Conservation (phyloP, 2,329 filamentous ascomycete species). For the Colletotrichum destructivum region DNA sequence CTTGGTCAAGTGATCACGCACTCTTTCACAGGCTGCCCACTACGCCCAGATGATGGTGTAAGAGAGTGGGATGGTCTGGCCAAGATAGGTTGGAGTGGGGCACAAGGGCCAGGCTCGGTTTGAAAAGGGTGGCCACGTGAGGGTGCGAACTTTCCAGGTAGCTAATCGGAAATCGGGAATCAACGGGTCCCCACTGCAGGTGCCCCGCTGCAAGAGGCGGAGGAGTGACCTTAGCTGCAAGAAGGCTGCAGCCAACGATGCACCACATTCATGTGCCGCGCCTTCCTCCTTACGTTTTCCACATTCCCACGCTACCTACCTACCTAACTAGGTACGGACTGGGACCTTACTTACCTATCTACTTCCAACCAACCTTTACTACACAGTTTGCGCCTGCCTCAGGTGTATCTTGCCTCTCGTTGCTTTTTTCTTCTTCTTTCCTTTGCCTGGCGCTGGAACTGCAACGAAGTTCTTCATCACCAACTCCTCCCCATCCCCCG, state of each 20-base stretch:
- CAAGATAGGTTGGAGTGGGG: constrained; percentile 32
- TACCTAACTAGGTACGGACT: too few relatives aligned
- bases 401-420: constrained; percentile 1
- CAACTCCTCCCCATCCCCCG: constrained; percentile 7
- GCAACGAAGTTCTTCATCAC: constrained; percentile 4
- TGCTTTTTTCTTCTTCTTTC: constrained; percentile 6
- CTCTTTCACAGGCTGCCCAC: constrained; percentile 38
- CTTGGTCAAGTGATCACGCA: constrained; percentile 38
- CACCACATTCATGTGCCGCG: constrained; percentile 42
- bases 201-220: constrained; percentile 39
- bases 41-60: constrained; percentile 9
- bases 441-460: constrained; percentile 9
- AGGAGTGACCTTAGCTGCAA: constrained; percentile 43
- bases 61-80: constrained; percentile 35
- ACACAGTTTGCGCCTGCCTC: constrained; percentile 23
- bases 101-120: constrained; percentile 37
- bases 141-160: constrained; percentile 41
- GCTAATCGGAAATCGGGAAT: constrained; percentile 43
- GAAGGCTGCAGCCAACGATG: constrained; percentile 42
- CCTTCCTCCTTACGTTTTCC: constrained; percentile 30
- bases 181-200: constrained; percentile 36
- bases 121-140: constrained; percentile 42
- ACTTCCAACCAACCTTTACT: not conserved
- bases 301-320: constrained; percentile 7
- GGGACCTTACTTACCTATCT: too few relatives aligned